Conservation (phyloP, 768 basidiomycete genomes). For the Obba rivulosa region DNA sequence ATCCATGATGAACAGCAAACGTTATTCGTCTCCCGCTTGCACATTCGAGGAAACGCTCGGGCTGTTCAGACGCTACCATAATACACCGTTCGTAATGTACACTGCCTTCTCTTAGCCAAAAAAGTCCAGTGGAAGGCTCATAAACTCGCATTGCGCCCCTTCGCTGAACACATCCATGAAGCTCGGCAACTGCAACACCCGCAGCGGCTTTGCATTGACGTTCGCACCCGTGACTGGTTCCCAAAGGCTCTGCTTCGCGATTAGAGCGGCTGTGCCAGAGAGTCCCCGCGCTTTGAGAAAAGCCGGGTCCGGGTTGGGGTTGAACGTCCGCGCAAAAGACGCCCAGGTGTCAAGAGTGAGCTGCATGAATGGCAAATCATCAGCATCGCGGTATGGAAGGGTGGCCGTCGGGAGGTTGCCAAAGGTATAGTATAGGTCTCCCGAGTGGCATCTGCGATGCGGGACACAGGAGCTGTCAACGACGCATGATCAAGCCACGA, state of each 20-base stretch:
- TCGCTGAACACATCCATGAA: conserved; percentile 29
- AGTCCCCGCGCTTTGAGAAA: conserved; percentile 42
- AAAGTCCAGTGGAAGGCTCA: conserved; percentile 15
- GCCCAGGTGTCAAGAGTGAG: conserved; percentile 41
- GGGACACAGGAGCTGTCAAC: neutral
- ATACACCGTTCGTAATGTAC: too few species aligned
- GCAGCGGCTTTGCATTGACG: conserved; percentile 22
- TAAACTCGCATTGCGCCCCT: conserved; percentile 32
- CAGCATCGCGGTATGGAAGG: conserved; percentile 38
- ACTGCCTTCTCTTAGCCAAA: neutral
- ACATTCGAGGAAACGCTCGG: neutral
- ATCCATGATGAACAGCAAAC: too few species aligned
- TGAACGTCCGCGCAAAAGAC: conserved; percentile 39
- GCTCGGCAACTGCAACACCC: conserved; percentile 30
- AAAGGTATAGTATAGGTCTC: conserved; percentile 28
- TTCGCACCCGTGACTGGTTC: conserved; percentile 24
- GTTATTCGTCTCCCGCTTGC: too few species aligned
- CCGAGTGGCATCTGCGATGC: conserved; percentile 25
- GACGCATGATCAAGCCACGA: neutral
- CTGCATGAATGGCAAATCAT: conserved; percentile 41
- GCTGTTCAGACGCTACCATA: neutral
- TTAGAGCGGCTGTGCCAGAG: conserved; percentile 25
- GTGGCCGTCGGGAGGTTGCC: conserved; percentile 30
- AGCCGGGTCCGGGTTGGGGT: conserved; percentile 39
- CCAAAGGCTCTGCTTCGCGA: conserved; percentile 30